Percentiles rank a stretch among this genome's conserved stretches.
phyloP scores from a whole-genome alignment of 1,139 yeast species.

The Diutina neorugosa region DNA sequence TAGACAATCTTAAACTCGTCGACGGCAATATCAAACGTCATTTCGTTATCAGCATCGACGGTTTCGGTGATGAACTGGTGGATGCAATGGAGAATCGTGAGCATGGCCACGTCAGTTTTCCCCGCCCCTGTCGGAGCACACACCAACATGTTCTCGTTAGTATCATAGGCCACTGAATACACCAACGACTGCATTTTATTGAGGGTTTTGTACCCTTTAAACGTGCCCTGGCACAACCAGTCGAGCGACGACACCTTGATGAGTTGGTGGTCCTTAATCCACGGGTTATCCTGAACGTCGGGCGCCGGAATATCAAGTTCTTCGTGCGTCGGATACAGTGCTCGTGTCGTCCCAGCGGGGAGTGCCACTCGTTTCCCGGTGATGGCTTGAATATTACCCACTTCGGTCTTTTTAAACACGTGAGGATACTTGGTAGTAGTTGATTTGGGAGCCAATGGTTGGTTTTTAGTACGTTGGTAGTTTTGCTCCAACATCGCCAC shows the following conservation, averaged over 20 bases:
- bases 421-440: constrained; percentile 55
- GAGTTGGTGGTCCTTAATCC: constrained; percentile 41
- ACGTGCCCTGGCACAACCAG: constrained; percentile 68
- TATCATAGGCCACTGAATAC: constrained; percentile 81
- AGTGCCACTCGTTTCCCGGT: constrained; percentile 71
- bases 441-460: constrained; percentile 7
- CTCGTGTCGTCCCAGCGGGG: constrained; percentile 74
- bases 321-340: constrained; percentile 53
- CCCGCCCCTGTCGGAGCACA: constrained; percentile 99
- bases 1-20: constrained; percentile 85
- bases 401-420: constrained; percentile 64
- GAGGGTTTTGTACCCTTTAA: constrained; percentile 61
- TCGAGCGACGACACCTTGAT: constrained; percentile 57
- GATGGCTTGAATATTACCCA: constrained; percentile 56
- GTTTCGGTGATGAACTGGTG: constrained; percentile 46
- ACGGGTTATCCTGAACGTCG: constrained; percentile 31
- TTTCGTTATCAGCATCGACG: constrained; percentile 25
- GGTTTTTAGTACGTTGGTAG: constrained; percentile 29
- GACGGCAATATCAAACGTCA: constrained; percentile 45
- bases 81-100: constrained; percentile 74
- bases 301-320: constrained; percentile 79
- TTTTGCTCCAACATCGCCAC: constrained; percentile 41
- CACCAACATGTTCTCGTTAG: constrained; percentile 90
- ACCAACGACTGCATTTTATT: constrained; percentile 90
- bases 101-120: constrained; percentile 91